These are phyloP conservation scores for Ceratocystis variospora DNA, from an alignment of 2,329 filamentous ascomycete species.

Conservation along the genomic window DNA sequence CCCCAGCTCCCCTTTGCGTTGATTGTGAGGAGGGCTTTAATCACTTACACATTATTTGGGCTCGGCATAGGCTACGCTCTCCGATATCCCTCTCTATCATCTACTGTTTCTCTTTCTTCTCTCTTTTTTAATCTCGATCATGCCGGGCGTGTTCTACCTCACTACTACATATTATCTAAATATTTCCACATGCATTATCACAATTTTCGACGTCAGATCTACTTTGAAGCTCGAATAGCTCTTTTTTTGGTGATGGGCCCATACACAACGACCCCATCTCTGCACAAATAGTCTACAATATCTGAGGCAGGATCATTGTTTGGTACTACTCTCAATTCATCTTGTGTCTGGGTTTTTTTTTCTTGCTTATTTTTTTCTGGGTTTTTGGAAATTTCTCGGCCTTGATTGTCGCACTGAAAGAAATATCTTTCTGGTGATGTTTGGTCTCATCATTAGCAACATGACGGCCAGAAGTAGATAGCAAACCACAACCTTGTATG, in stretches of 20 bases:
- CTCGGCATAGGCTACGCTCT: slow-evolving; percentile 15
- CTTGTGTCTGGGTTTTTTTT: neutral
- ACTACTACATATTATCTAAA: slow-evolving; percentile 2
- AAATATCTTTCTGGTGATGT: neutral
- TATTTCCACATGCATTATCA: neutral
- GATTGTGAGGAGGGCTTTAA: slow-evolving; percentile 15
- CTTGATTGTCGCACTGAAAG: neutral
- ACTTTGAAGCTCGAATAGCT: neutral
- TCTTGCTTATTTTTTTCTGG: neutral
- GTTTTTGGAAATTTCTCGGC: neutral
- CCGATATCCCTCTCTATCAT: slow-evolving; percentile 11
- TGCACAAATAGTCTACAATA: neutral
- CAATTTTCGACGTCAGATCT: neutral
- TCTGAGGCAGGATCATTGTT: neutral
- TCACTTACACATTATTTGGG: slow-evolving; percentile 15
- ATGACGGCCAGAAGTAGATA: neutral
- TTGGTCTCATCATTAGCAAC: neutral
- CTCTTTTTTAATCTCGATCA: slow-evolving; percentile 10
- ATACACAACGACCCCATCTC: neutral
- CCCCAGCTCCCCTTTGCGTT: slow-evolving; percentile 12
- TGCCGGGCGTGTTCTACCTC: neutral
- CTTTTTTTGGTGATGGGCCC: neutral
- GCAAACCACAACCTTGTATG: neutral
- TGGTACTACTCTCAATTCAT: neutral
- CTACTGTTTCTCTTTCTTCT: slow-evolving; percentile 3